phyloP scores from a whole-genome alignment of 2,329 filamentous ascomycete genomes.

The Cercospora beticola region DNA sequence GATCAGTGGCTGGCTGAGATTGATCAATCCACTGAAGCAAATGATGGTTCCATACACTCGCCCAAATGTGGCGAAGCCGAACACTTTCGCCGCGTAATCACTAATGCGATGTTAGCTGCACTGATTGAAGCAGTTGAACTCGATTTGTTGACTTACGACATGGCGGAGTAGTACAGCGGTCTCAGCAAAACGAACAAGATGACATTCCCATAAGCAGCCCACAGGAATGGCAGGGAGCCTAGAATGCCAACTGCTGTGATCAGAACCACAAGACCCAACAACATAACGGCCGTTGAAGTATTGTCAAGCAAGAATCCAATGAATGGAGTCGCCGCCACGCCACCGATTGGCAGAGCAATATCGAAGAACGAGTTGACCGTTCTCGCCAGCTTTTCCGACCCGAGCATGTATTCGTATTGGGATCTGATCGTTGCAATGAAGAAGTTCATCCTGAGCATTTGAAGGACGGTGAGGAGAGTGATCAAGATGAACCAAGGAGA shows the following conservation, averaged over 20 bases:
- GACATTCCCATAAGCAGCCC: slow-evolving; percentile 74
- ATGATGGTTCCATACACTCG: slow-evolving; percentile 90
- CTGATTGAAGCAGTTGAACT: not conserved
- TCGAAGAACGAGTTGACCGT: slow-evolving; percentile 83
- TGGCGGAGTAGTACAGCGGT: slow-evolving; percentile 85
- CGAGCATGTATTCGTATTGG: slow-evolving; percentile 79
- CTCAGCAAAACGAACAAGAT: slow-evolving; percentile 78
- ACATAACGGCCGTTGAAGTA: slow-evolving; percentile 68
- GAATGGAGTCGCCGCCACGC: slow-evolving; percentile 80
- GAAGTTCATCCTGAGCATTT: slow-evolving; percentile 69
- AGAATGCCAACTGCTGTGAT: slow-evolving; percentile 75
- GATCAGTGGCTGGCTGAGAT: slow-evolving; percentile 77
- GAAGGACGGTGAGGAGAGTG: slow-evolving; percentile 66
- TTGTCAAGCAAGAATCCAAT: slow-evolving; percentile 78
- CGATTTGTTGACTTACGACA: slow-evolving; percentile 50
- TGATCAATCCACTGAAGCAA: slow-evolving; percentile 76
- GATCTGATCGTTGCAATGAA: slow-evolving; percentile 82
- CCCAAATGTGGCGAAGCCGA: slow-evolving; percentile 89
- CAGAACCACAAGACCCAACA: slow-evolving; percentile 66
- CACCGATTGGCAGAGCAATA: slow-evolving; percentile 73
- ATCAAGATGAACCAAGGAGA: slow-evolving; percentile 84
- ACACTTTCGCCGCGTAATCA: slow-evolving; percentile 87
- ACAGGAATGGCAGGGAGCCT: slow-evolving; percentile 69
- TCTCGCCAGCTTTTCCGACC: slow-evolving; percentile 59
- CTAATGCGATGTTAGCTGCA: slow-evolving; percentile 15